Conservation (phyloP, 108 stramenopile genomes). For the Fragilariopsis cylindrus region DNA sequence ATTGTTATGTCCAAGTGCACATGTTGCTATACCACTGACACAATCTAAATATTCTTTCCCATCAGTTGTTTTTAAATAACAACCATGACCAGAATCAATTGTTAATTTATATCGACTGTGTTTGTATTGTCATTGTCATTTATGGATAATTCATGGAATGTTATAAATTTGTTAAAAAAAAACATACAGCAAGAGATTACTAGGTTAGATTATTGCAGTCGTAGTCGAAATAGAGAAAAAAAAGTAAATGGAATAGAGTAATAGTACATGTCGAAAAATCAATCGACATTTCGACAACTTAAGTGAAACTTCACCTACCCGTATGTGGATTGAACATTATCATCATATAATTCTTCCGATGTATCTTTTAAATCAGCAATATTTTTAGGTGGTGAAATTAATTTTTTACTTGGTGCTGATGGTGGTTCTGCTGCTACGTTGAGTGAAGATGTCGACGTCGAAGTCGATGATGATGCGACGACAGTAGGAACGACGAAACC, state of each 20-base stretch:
- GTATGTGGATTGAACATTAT: slow-evolving; percentile 81
- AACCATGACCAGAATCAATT: slow-evolving; percentile 79
- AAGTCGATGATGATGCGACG: background rate
- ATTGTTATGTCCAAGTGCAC: slow-evolving; percentile 93
- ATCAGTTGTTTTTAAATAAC: slow-evolving; percentile 74
- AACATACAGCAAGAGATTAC: background rate
- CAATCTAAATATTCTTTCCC: slow-evolving; percentile 93
- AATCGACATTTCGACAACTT: background rate
- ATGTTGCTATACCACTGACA: slow-evolving; percentile 96
- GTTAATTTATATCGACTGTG: slow-evolving; percentile 82
- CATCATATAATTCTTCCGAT: slow-evolving; percentile 47
- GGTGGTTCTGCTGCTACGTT: too few relatives aligned
- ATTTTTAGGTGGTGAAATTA: slow-evolving; percentile 25
- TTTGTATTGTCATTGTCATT: background rate
- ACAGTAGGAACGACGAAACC: background rate
- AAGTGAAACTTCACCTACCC: slow-evolving; percentile 45
- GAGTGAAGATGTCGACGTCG: background rate
- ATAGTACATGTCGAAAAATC: background rate
- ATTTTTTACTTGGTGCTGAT: background rate
- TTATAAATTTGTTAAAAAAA: background rate
- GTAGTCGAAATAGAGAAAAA: background rate
- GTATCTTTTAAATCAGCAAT: slow-evolving; percentile 23
- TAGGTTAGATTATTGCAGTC: background rate
- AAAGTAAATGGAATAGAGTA: background rate
- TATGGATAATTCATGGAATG: background rate